Conservation (phyloP, 495 filamentous ascomycete genomes). For the Xylaria sp. region DNA sequence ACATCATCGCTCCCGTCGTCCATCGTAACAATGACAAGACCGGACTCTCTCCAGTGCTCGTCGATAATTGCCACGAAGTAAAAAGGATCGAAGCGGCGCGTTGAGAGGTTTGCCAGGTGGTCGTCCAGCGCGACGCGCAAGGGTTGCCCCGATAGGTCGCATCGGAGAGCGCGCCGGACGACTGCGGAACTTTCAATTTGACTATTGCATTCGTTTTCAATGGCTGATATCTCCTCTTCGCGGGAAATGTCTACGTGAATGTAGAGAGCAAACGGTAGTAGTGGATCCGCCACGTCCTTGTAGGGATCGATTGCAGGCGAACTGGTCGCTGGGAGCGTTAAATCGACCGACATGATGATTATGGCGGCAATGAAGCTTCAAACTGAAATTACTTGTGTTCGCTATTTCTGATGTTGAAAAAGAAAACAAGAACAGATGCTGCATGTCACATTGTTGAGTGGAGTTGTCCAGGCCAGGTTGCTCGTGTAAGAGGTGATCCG, state of each 20-base stretch:
- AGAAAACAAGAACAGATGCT: too few relatives aligned
- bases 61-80: neutral
- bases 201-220: slow-evolving; percentile 8
- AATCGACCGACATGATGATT: slow-evolving; percentile 16
- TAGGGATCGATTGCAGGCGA: slow-evolving; percentile 3
- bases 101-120: neutral
- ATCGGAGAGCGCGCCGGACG: neutral
- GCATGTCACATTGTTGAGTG: too few relatives aligned
- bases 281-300: neutral
- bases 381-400: too few relatives aligned
- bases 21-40: neutral
- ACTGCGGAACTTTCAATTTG: neutral
- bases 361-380: too few relatives aligned
- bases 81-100: slow-evolving; percentile 8
- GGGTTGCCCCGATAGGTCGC: neutral
- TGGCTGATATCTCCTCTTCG: neutral
- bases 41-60: neutral
- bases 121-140: neutral
- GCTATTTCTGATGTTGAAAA: too few relatives aligned
- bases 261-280: slow-evolving; percentile 13
- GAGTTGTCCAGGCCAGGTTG: too few relatives aligned
- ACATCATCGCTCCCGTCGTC: neutral
- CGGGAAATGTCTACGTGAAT: neutral
- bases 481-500: too few relatives aligned
- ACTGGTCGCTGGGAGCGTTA: neutral